A percentile compares a stretch with the other conserved stretches of the same genome.
phyloP scores from a whole-genome alignment of 1,139 yeast genomes.

The Blastobotrys ciferrii region DNA sequence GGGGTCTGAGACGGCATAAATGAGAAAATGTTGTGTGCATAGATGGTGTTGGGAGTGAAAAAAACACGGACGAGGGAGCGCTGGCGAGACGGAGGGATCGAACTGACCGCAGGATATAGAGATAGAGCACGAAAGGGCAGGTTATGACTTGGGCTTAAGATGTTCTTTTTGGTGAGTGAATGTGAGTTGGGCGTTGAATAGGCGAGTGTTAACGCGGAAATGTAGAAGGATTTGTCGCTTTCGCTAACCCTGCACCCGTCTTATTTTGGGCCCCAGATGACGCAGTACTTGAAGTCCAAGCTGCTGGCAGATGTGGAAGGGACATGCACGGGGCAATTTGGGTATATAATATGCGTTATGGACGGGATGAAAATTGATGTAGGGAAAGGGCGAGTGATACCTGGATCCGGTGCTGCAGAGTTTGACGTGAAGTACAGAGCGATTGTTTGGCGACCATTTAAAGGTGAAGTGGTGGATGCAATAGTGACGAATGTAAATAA shows the following conservation, averaged over 20 bases:
- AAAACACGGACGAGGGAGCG: neutral
- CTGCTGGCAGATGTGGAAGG: constrained; percentile 96
- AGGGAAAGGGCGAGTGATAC: constrained; percentile 89
- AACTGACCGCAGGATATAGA: constrained; percentile 3
- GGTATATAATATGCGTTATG: constrained; percentile 92
- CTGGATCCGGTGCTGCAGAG: constrained; percentile 91
- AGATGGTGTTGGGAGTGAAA: neutral
- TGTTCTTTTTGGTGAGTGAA: constrained; percentile 23
- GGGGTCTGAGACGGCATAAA: too few species aligned
- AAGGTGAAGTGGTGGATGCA: constrained; percentile 97
- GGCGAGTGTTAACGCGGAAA: constrained; percentile 5
- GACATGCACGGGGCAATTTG: constrained; percentile 98
- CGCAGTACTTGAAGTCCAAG: constrained; percentile 84
- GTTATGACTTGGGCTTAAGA: constrained; percentile 9
- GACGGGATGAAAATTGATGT: constrained; percentile 95
- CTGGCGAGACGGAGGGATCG: neutral
- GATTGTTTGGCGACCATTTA: constrained; percentile 97
- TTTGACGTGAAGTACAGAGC: constrained; percentile 96
- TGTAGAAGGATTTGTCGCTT: constrained; percentile 76
- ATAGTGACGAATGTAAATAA: constrained; percentile 91
- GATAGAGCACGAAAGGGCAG: neutral
- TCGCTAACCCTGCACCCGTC: constrained; percentile 95
- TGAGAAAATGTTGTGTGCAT: neutral
- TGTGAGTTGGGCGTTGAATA: neutral
- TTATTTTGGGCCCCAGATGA: constrained; percentile 97